These are phyloP conservation scores for Chondrus crispus DNA, from an alignment of 23 red algal species.

Conservation along the genomic window DNA sequence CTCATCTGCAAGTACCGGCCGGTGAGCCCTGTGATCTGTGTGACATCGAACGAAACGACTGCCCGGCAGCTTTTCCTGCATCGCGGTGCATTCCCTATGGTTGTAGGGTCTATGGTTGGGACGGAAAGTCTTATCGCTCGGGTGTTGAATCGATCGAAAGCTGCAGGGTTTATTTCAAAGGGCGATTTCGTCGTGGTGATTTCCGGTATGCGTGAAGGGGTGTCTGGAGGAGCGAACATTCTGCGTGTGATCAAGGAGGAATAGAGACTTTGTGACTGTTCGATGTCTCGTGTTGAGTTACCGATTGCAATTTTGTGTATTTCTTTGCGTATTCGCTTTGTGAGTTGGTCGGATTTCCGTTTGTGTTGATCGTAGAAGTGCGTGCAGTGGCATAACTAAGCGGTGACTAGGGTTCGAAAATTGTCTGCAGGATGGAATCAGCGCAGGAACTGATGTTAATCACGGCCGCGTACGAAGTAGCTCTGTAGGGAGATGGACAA, in stretches of 20 bases:
- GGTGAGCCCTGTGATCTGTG: constrained; percentile 70
- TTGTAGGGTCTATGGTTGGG: constrained; percentile 87
- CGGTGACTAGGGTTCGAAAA: too few relatives aligned
- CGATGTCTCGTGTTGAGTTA: too few relatives aligned
- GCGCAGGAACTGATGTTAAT: too few relatives aligned
- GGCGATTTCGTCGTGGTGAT: constrained; percentile 84
- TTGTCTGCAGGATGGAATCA: too few relatives aligned
- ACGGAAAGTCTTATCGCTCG: constrained; percentile 92
- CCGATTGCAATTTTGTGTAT: too few relatives aligned
- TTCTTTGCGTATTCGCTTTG: too few relatives aligned
- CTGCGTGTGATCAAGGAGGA: constrained; percentile 85
- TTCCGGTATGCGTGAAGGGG: constrained; percentile 93
- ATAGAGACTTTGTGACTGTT: constrained; percentile 34
- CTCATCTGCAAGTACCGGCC: constrained; percentile 98
- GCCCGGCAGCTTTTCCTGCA: constrained; percentile 84
- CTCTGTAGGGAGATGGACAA: too few relatives aligned
- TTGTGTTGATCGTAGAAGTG: too few relatives aligned
- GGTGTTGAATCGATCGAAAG: constrained; percentile 51
- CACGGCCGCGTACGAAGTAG: too few relatives aligned
- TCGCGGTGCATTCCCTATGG: constrained; percentile 80
- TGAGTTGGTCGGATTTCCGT: too few relatives aligned
- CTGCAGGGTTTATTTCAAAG: constrained; percentile 57
- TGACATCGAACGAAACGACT: constrained; percentile 90
- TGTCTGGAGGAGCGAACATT: constrained; percentile 81
- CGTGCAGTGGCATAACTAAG: too few relatives aligned